phyloP scores from a whole-genome alignment of 805 yeast species.

The Metschnikowia peoriensis region DNA sequence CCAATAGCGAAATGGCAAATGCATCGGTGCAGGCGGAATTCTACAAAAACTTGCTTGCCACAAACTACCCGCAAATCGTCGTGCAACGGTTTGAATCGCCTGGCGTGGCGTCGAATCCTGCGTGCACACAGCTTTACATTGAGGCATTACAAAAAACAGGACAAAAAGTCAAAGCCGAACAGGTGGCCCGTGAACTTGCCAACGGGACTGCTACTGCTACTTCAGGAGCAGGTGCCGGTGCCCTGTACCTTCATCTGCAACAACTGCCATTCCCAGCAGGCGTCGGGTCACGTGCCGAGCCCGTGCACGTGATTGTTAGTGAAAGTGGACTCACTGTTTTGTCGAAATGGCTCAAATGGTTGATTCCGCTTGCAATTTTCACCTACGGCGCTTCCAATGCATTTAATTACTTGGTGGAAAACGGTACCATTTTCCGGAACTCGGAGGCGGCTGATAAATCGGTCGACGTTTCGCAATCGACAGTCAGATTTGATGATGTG shows the following conservation, averaged over 20 bases:
- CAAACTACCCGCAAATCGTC: slow-evolving; percentile 93
- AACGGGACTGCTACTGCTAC: slow-evolving; percentile 6
- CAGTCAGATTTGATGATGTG: slow-evolving; percentile 88
- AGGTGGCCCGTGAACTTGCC: slow-evolving; percentile 48
- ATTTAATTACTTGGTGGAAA: slow-evolving; percentile 76
- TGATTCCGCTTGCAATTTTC: slow-evolving; percentile 74
- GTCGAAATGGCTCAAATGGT: slow-evolving; percentile 87
- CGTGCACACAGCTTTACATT: slow-evolving; percentile 73
- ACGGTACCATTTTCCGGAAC: slow-evolving; percentile 75
- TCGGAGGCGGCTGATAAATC: slow-evolving; percentile 73
- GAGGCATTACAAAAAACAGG: slow-evolving; percentile 82
- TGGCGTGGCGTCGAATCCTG: slow-evolving; percentile 82
- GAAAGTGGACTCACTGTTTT: slow-evolving; percentile 78
- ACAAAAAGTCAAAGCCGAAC: slow-evolving; percentile 72
- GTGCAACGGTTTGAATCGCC: slow-evolving; percentile 93
- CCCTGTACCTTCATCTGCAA: too few relatives aligned
- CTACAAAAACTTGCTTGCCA: slow-evolving; percentile 66
- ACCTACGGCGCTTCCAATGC: slow-evolving; percentile 81
- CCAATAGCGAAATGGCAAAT: slow-evolving; percentile 70
- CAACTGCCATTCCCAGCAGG: slow-evolving; percentile 25
- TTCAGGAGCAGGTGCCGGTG: too few relatives aligned
- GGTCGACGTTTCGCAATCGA: slow-evolving; percentile 79
- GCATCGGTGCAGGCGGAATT: slow-evolving; percentile 79
- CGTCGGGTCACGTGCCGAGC: slow-evolving; percentile 70
- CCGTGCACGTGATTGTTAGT: slow-evolving; percentile 89